Conservation (phyloP, 768 basidiomycete genomes). For the Lactarius psammicola region DNA sequence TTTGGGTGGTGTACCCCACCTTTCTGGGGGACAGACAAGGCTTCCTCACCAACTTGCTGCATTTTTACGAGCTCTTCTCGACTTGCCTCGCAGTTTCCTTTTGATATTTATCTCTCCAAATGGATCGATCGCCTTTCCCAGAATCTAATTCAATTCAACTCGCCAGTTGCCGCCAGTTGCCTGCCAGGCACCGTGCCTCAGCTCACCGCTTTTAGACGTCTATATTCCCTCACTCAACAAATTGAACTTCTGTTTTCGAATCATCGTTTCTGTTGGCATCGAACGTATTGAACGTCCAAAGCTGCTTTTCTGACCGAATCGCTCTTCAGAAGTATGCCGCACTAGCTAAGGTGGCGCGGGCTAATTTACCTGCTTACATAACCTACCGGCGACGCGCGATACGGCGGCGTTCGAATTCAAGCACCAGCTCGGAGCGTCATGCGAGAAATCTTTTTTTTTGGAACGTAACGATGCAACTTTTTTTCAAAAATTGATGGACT, state of each 20-base stretch:
- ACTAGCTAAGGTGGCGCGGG: too few species aligned
- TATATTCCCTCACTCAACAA: background rate
- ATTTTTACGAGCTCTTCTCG: constrained; percentile 8
- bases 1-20: background rate
- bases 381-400: too few species aligned
- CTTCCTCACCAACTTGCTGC: background rate
- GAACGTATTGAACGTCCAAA: too few species aligned
- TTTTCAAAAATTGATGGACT: too few species aligned
- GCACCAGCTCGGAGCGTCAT: too few species aligned
- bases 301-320: background rate
- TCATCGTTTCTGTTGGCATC: background rate
- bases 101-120: background rate
- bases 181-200: background rate
- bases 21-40: background rate
- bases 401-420: too few species aligned
- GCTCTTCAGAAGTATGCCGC: background rate
- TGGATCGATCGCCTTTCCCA: background rate
- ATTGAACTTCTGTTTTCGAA: background rate
- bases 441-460: too few species aligned
- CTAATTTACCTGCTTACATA: too few species aligned
- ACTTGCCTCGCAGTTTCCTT: background rate
- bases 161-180: background rate
- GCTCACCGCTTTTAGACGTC: background rate
- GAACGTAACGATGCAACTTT: too few species aligned
- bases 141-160: background rate